Percentiles rank a stretch among this genome's conserved stretches.
phyloP scores from a whole-genome alignment of 192 early-diverging fungal species.

The Podochytrium sp. region DNA sequence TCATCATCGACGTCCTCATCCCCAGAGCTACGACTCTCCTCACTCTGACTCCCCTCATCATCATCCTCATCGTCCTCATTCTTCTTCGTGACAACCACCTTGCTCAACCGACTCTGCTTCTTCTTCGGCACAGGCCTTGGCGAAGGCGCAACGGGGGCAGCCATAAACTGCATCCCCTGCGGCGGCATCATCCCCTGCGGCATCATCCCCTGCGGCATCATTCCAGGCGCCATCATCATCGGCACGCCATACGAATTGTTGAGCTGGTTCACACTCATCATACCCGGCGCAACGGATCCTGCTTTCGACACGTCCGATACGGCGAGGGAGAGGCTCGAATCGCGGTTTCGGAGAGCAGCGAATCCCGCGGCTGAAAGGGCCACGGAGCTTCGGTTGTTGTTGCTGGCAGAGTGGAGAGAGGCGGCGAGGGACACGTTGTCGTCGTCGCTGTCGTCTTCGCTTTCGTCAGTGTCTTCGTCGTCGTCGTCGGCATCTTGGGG shows the following conservation, averaged over 20 bases:
- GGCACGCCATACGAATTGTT: constrained; percentile 14
- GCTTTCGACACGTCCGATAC: neutral
- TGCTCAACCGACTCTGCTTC: neutral
- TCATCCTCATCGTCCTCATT: constrained; percentile 10
- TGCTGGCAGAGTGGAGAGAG: constrained; percentile 18
- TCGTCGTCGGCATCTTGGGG: constrained; percentile 6
- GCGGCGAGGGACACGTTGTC: constrained; percentile 26
- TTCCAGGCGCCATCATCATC: neutral
- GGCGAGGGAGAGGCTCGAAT: neutral
- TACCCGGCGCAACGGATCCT: neutral
- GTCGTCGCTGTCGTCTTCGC: neutral
- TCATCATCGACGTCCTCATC: constrained; percentile 16
- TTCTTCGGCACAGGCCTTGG: neutral
- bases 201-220: neutral
- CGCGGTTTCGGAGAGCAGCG: neutral
- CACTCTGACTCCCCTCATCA: constrained; percentile 30
- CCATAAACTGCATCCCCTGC: neutral
- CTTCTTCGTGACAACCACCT: neutral
- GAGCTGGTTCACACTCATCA: neutral
- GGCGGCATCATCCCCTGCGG: neutral
- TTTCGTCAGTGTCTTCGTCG: constrained; percentile 13
- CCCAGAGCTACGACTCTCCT: constrained; percentile 7
- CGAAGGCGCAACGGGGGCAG: neutral
- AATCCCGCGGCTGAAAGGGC: neutral
- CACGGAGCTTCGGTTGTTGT: neutral